These are phyloP conservation scores for Fraxinus paxiana DNA, from an alignment of 305 asterid species.

Conservation along the genomic window DNA sequence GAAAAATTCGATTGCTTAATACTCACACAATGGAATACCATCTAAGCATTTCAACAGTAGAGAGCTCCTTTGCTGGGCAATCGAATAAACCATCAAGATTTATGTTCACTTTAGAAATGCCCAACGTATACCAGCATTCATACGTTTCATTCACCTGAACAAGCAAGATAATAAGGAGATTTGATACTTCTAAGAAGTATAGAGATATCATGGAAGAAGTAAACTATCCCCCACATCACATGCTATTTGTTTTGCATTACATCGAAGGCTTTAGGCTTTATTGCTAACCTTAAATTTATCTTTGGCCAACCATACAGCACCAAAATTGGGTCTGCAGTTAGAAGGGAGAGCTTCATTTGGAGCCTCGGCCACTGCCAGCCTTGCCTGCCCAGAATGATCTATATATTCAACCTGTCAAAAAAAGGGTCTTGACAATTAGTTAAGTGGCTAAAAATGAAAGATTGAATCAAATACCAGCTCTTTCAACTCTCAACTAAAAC, in stretches of 20 bases:
- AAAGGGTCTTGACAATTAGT: background rate
- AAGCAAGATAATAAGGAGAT: constrained; percentile 27
- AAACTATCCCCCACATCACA: constrained; percentile 14
- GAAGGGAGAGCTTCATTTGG: constrained; percentile 89
- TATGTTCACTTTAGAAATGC: constrained; percentile 69
- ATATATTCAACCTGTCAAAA: constrained; percentile 65
- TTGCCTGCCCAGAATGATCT: constrained; percentile 78
- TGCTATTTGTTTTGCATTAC: constrained; percentile 2
- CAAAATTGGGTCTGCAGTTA: constrained; percentile 82
- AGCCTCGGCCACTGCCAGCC: constrained; percentile 76
- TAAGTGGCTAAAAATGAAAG: background rate
- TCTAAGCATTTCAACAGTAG: constrained; percentile 70
- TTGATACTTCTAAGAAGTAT: constrained; percentile 3
- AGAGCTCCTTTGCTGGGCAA: constrained; percentile 76
- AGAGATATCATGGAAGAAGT: constrained; percentile 11
- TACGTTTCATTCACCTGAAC: constrained; percentile 82
- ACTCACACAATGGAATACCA: constrained; percentile 76
- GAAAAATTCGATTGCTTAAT: constrained; percentile 10
- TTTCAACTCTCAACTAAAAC: background rate
- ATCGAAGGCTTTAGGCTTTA: constrained; percentile 17
- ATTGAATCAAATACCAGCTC: background rate
- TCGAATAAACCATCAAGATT: constrained; percentile 61
- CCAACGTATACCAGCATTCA: constrained; percentile 83
- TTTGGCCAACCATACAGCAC: constrained; percentile 89
- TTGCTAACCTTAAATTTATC: constrained; percentile 67